Base-by-base conservation (phyloP, 2,329 filamentous ascomycete species). In the Aspergillus sp. region DNA sequence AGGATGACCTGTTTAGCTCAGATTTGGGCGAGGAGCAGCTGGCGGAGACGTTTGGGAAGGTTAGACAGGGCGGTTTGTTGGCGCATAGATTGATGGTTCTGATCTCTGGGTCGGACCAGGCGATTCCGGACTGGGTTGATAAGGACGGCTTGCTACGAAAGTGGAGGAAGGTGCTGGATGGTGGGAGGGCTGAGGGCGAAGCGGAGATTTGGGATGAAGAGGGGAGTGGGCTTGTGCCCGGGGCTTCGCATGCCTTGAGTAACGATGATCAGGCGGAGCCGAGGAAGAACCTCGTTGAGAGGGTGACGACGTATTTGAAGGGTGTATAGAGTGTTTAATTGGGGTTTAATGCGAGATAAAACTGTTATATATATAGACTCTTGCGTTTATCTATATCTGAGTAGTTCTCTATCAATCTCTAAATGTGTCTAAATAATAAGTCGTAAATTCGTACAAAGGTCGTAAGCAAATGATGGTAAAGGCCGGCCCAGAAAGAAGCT, bases 1-100 rank as follows among this genome's bases (percentile, higher is more conserved):
- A 91, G 58, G 93, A 97, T 69, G 93, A 96, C 69, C 90, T 90
- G 69, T 96, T 96, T 76, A 92, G 89, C 11, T 87, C 86, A 3
- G 90, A 95, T 69, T 75, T 96, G 7, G 72, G 79, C 0, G 81
- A 84, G 37, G 80, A 83, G 19, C 78, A 80, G 27, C 76, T 92
- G 2, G 68, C 73, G 15, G 71, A 68, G 11, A 88, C 87, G 2
- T 96, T 93, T 81, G 82, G 86, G 6, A 77, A 69, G 70, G 70
- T 82, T 14, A 61, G 70, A 6, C 41, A 70, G 44, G 62, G 64
- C 9, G 76, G 73, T 0, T 48, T 80, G 33, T 58, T 80, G 56
- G 74, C 66, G 56, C 63, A 69, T n/a, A 77, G 73, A 52, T 56
- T 79, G 56, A 71, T 81, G 68, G 77, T 81, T n/a, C 62, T 82